A percentile compares a stretch with the other conserved stretches of the same genome.
These are phyloP conservation scores for Chlorella variabilis DNA, from an alignment of 163 green algal genomes.

Conservation along the genomic window DNA sequence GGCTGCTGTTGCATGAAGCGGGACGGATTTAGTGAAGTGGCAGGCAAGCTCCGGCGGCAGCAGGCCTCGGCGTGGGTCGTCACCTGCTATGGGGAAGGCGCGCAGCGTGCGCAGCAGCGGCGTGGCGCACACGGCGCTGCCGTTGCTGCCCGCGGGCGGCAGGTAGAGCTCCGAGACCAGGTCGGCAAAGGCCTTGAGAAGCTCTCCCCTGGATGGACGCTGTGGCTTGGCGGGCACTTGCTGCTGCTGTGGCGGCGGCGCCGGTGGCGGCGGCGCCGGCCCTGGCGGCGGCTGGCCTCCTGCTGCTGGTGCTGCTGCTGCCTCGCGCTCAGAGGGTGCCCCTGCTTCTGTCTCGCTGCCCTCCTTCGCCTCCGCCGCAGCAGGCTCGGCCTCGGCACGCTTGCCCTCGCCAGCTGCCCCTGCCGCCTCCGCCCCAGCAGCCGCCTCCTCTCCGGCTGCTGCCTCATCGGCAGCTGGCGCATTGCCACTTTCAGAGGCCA, in stretches of 20 bases:
- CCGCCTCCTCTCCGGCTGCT: not conserved
- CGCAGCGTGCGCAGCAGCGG: constrained; percentile 33
- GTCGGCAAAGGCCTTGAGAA: constrained; percentile 33
- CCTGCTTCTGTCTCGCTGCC: too few relatives aligned
- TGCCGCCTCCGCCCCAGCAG: too few relatives aligned
- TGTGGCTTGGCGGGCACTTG: not conserved
- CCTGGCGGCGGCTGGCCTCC: not conserved
- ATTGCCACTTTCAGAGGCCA: too few relatives aligned
- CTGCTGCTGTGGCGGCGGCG: not conserved
- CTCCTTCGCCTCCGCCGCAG: too few relatives aligned
- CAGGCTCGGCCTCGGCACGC: too few relatives aligned
- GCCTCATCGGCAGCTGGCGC: too few relatives aligned
- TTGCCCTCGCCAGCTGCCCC: not conserved
- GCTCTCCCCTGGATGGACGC: constrained; percentile 31
- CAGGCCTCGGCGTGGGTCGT: not conserved
- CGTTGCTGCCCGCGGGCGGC: not conserved
- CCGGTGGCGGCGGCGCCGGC: not conserved
- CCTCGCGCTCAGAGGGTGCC: not conserved
- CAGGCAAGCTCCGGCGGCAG: too few relatives aligned
- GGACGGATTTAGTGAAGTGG: too few relatives aligned
- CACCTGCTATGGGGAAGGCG: constrained; percentile 30
- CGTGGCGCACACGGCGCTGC: not conserved
- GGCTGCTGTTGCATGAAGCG: too few relatives aligned
- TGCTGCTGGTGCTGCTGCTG: not conserved
- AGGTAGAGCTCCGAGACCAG: constrained; percentile 28